Evolutionary conservation across 768 basidiomycete species (phyloP).

Genomic region (Amanita rimosa): DNA sequence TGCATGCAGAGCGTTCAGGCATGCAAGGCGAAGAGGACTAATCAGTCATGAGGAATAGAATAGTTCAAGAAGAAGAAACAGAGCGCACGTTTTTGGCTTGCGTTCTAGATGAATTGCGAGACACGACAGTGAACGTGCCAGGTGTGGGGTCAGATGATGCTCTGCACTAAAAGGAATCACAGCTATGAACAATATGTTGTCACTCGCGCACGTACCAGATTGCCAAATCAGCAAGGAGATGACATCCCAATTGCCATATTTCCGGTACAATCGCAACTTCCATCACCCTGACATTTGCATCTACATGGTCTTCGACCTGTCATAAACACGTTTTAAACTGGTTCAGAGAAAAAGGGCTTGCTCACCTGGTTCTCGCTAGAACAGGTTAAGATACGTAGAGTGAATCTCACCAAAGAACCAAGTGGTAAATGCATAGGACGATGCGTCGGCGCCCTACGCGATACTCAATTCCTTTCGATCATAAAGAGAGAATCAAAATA

Average conservation of each 20-base stretch:
- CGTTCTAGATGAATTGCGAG: slow-evolving; percentile 57
- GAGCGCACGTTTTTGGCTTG: slow-evolving; percentile 32
- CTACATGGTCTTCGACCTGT: slow-evolving; percentile 38
- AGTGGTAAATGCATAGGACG: slow-evolving; percentile 63
- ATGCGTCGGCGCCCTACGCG: slow-evolving; percentile 35
- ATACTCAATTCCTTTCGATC: not conserved
- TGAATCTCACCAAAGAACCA: slow-evolving; percentile 47
- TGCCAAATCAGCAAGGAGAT: slow-evolving; percentile 36
- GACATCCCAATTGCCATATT: slow-evolving; percentile 43
- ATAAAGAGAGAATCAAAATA: slow-evolving; percentile 14
- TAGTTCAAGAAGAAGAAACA: not conserved
- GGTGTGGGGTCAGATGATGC: slow-evolving; percentile 44
- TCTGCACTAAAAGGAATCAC: slow-evolving; percentile 29
- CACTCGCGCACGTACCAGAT: slow-evolving; percentile 27
- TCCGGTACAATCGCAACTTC: slow-evolving; percentile 41
- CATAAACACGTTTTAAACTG: not conserved
- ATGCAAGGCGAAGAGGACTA: slow-evolving; percentile 25
- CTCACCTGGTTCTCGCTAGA: slow-evolving; percentile 34
- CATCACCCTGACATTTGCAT: slow-evolving; percentile 38
- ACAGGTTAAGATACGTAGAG: slow-evolving; percentile 36
- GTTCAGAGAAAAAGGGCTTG: not conserved
- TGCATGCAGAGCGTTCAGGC: slow-evolving; percentile 33
- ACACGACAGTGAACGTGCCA: slow-evolving; percentile 37
- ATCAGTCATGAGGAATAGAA: slow-evolving; percentile 3
- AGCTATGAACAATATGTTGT: not conserved